Conservation (phyloP, 108 stramenopile species). For the Craspedostauros australis region DNA sequence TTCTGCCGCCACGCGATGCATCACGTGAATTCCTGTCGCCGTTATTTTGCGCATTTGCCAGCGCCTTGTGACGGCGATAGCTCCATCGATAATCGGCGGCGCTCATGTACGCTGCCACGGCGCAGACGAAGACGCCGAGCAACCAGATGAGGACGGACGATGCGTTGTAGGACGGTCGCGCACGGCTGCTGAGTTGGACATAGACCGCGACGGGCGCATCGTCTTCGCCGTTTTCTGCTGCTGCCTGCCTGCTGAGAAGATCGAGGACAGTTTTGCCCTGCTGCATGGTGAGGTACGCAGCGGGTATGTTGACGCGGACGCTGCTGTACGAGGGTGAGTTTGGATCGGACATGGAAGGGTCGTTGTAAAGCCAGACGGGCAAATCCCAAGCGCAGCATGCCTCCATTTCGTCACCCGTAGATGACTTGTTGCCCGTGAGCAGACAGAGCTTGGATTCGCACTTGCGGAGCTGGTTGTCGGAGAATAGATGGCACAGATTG, state of each 20-base stretch:
- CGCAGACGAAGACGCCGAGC: conserved; percentile 58
- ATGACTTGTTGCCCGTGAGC: conserved; percentile 44
- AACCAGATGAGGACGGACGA: conserved; percentile 58
- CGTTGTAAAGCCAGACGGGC: conserved; percentile 43
- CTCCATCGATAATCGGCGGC: conserved; percentile 51
- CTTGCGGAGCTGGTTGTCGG: conserved; percentile 17
- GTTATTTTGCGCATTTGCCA: not conserved
- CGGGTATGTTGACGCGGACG: conserved; percentile 29
- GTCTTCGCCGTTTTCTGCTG: no score
- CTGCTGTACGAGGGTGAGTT: no score
- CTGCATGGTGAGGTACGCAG: conserved; percentile 68
- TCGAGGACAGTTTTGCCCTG: conserved; percentile 39
- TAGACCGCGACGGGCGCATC: not conserved
- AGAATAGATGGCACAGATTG: conserved; percentile 43
- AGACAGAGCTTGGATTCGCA: conserved; percentile 74
- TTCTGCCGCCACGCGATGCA: not conserved
- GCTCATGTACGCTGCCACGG: conserved; percentile 46
- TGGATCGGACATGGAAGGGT: conserved; percentile 23
- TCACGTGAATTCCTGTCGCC: not conserved
- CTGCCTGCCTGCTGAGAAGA: not conserved
- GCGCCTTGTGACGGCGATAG: conserved; percentile 7
- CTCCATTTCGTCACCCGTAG: conserved; percentile 2
- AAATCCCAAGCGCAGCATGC: conserved; percentile 91
- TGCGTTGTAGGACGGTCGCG: conserved; percentile 49
- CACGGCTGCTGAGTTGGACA: conserved; percentile 18